Conservation (phyloP, 306 rosid species). For the Crataegus laevigata region DNA sequence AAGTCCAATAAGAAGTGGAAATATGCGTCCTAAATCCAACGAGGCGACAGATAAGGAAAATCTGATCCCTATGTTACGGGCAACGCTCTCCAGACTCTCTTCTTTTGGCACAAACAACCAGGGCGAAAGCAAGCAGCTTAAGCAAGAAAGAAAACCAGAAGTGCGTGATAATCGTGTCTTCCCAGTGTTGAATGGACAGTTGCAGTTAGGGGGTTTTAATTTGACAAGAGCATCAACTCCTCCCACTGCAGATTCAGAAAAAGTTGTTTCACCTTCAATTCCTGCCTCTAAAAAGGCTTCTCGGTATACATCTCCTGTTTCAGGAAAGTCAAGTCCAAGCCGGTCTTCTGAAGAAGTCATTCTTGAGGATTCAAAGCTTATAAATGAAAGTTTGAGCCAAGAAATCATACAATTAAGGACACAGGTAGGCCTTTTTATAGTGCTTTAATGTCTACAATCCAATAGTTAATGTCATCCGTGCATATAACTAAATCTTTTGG, state of each 20-base stretch:
- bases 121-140: slow-evolving; percentile 42
- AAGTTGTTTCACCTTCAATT: slow-evolving; percentile 36
- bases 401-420: slow-evolving; percentile 62
- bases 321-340: slow-evolving; percentile 54
- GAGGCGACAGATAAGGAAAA: slow-evolving; percentile 35
- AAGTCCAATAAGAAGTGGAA: slow-evolving; percentile 37
- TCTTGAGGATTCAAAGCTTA: slow-evolving; percentile 41
- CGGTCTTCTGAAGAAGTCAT: slow-evolving; percentile 47
- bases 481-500: not conserved
- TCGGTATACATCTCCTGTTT: slow-evolving; percentile 60
- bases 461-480: not conserved
- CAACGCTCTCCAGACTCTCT: slow-evolving; percentile 61
- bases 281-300: slow-evolving; percentile 51
- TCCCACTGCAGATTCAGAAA: slow-evolving; percentile 33
- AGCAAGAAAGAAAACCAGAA: slow-evolving; percentile 32
- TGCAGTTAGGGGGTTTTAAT: slow-evolving; percentile 29
- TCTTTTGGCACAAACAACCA: slow-evolving; percentile 63
- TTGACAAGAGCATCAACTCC: slow-evolving; percentile 39
- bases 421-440: slow-evolving; percentile 51
- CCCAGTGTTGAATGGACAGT: slow-evolving; percentile 45
- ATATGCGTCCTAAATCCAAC: slow-evolving; percentile 21
- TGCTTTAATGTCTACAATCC: not conserved
- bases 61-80: slow-evolving; percentile 39
- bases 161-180: slow-evolving; percentile 39
- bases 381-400: slow-evolving; percentile 60